Percentiles rank a stretch among this genome's conserved stretches.
These are phyloP conservation scores for Metahyphopichia silvanorum DNA, from an alignment of 805 yeast species.

Conservation along the genomic window DNA sequence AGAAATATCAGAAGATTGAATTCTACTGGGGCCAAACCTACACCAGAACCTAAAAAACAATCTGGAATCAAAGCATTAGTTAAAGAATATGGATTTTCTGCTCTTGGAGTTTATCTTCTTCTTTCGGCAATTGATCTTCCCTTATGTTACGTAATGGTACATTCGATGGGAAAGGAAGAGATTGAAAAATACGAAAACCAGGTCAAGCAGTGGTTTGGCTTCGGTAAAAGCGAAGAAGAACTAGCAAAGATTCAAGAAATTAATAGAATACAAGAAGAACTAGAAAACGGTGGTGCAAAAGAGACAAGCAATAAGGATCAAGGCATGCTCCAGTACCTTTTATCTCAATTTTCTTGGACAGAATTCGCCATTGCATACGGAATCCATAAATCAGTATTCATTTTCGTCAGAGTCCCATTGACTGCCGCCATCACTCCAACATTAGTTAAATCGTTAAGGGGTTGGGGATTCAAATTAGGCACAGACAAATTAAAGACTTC, in stretches of 20 bases:
- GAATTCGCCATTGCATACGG: conserved; percentile 92
- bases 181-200: conserved; percentile 65
- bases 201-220: conserved; percentile 61
- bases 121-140: conserved; percentile 80
- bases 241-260: conserved; percentile 34
- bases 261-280: conserved; percentile 23
- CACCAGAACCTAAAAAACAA: conserved; percentile 24
- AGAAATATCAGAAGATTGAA: conserved; percentile 16
- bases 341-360: conserved; percentile 55
- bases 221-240: conserved; percentile 47
- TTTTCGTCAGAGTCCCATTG: conserved; percentile 80
- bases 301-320: conserved; percentile 16
- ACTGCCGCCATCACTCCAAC: conserved; percentile 91
- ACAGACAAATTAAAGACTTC: conserved; percentile 43
- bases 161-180: conserved; percentile 80
- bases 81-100: conserved; percentile 88
- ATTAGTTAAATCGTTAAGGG: conserved; percentile 59
- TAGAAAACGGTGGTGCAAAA: conserved; percentile 16
- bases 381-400: conserved; percentile 81
- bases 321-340: conserved; percentile 9
- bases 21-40: conserved; percentile 9
- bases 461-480: conserved; percentile 81
- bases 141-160: conserved; percentile 76
- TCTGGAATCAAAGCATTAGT: conserved; percentile 61
- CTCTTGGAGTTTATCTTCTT: conserved; percentile 77